Base-by-base conservation (phyloP, 2,329 filamentous ascomycete species). In the Xylogone sp. region DNA sequence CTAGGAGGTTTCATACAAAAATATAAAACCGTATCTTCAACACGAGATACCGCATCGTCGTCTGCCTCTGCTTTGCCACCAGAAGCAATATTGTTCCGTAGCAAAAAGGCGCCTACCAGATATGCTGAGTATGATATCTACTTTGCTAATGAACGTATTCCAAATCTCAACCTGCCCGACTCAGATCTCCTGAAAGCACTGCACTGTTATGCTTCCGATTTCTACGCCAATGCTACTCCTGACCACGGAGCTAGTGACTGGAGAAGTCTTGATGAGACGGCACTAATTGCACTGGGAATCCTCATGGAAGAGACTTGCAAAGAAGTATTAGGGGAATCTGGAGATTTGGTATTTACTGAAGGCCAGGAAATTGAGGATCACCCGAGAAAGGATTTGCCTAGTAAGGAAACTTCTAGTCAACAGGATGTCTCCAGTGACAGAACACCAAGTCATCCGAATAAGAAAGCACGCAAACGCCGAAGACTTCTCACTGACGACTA, bases 261-360 rank as follows among this genome's bases (percentile, higher is more conserved):
- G 62, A 70, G 76, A 56, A 88, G 82, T 66, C 82, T 93, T 79
- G 87, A 93, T 63, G 88, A 90, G 71, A 90, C 87, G 13, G 88
- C 88, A 3, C 73, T 93, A 52, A 71, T 93, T 49, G 87, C 88
- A 1, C 75, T 93, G 61, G 87, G 88, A 1, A 82, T 93, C 46
- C 68, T 93, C 51, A 71, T 92, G 42, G 88, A 93, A 68, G 88
- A 93, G 68, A 79, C 81, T 2, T 76, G 79, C 16, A 74, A 76
- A 42, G 79, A 84, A 45, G 66, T 75, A 5, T 69, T 92, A 19
- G 87, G 86, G 3, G 71, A 75, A 50, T 79, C 74, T 12, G 88
- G 88, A 20, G 84, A 90, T 67, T 66, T 90, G 45, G 85, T 87
- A 1, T 87, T 93, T 62, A 82, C 85, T 0, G 87, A 91, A 65